Base-by-base conservation (phyloP, 768 basidiomycete species). In the Rhizopogon sp. region DNA sequence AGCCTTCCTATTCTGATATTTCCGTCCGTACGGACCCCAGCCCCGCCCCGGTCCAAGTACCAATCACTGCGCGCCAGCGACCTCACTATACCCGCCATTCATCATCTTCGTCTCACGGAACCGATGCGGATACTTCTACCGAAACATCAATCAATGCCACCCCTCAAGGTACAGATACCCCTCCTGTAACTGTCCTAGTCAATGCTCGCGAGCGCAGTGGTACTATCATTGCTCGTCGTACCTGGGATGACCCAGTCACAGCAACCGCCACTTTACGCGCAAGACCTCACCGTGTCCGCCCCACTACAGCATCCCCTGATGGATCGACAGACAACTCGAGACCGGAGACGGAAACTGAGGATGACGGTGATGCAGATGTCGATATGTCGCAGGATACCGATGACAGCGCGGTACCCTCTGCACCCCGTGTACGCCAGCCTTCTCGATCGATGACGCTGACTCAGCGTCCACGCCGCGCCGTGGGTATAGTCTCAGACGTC, bases 261-360 rank as follows among this genome's bases (percentile, higher is more conserved):
- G 13, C 64, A 39, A 62, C 59, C 25, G 51, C 65, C 8, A 58
- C 69, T 14, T 54, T 63, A 45, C 62, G 65, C 25, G 65, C 72
- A 52, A 72, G 74, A 43, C 55, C 62, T 17, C 58, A 60, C 56
- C 66, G 73, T 35, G 46, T 66, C 22, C 74, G 70, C 14, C 51
- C 62, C 52, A 57, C 71, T 39, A 64, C 65, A 39, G 71, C 62
- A 5, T 79, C 79, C 1, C 76, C 78, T 5, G 72, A 75, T 11
- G 67, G 70, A 50, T 76, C 76, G 1, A 73, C 76, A 0, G 74
- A 75, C 33, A 79, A 75, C n/a, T 83, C 84, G 0, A 74, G 85
- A 11, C 76, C 84, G 0, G 85, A 88, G 55, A 86, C 87, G 0
- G 89, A 91, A 70, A 86, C 88, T 0, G 90, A 94, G 65, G 87